Percentiles rank a stretch among this genome's conserved stretches.
phyloP scores from a whole-genome alignment of 1,284 basidiomycete species.

The Tylopilus sp. region DNA sequence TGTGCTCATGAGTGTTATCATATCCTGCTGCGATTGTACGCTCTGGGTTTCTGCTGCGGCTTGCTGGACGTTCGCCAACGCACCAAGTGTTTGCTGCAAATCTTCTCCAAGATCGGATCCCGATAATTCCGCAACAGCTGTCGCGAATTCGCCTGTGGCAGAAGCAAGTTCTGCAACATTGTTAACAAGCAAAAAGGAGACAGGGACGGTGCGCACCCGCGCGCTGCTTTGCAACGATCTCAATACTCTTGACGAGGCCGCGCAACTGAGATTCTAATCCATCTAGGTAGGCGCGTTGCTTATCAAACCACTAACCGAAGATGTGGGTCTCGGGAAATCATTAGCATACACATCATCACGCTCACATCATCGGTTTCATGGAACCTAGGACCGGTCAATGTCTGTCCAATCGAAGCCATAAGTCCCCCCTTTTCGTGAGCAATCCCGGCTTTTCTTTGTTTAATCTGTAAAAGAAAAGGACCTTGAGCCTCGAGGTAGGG shows the following conservation, averaged over 20 bases:
- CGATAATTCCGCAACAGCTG: conserved; percentile 62
- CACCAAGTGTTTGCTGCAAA: conserved; percentile 62
- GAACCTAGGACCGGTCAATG: conserved; percentile 79
- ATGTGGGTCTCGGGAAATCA: background rate
- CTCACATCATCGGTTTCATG: conserved; percentile 88
- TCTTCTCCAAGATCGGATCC: conserved; percentile 73
- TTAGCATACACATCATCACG: background rate
- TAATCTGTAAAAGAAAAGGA: conserved; percentile 55
- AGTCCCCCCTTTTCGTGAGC: conserved; percentile 74
- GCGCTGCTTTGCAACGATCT: conserved; percentile 77
- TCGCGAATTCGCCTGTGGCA: conserved; percentile 70
- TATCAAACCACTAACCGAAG: conserved; percentile 82
- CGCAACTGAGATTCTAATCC: conserved; percentile 87
- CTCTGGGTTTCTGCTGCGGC: conserved; percentile 69
- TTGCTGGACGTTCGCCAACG: conserved; percentile 70
- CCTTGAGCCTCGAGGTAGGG: background rate
- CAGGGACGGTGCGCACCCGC: conserved; percentile 44
- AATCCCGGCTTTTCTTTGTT: conserved; percentile 76
- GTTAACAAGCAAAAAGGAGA: background rate
- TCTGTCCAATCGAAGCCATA: conserved; percentile 76
- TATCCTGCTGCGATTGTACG: conserved; percentile 74
- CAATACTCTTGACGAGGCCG: conserved; percentile 81
- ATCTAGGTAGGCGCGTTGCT: conserved; percentile 83
- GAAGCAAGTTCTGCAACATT: conserved; percentile 57
- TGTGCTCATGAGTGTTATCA: conserved; percentile 73